phyloP scores from a whole-genome alignment of 352 stramenopile genomes.

The Globisporangium carolinianum region DNA sequence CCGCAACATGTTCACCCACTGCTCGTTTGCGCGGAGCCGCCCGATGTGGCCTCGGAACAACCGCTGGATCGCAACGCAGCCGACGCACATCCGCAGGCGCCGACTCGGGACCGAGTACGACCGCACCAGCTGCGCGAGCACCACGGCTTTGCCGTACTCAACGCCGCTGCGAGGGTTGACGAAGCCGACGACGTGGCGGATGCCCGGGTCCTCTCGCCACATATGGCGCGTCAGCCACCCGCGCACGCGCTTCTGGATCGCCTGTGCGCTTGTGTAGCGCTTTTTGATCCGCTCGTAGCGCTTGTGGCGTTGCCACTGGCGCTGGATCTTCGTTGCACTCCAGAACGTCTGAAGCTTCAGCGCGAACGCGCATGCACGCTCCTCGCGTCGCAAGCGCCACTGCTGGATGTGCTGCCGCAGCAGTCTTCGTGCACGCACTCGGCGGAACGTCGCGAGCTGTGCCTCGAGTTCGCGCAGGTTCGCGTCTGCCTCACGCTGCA shows the following conservation, averaged over 20 bases:
- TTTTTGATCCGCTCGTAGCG: conserved; percentile 35
- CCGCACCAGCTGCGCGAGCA: conserved; percentile 26
- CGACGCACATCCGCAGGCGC: conserved; percentile 31
- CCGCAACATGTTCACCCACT: conserved; percentile 62
- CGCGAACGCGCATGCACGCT: conserved; percentile 18
- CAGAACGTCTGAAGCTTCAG: conserved; percentile 39
- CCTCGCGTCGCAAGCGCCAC: conserved; percentile 31
- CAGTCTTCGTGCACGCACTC: conserved; percentile 39
- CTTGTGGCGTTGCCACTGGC: conserved; percentile 44
- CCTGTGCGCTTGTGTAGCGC: conserved; percentile 37
- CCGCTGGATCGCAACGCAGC: conserved; percentile 36
- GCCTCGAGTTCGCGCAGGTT: conserved; percentile 41
- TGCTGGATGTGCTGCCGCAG: conserved; percentile 34
- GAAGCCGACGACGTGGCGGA: conserved; percentile 32
- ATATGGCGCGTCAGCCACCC: conserved; percentile 60
- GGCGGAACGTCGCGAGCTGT: conserved; percentile 36
- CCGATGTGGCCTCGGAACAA: conserved; percentile 41
- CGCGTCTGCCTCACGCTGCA: conserved; percentile 35
- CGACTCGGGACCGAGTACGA: conserved; percentile 55
- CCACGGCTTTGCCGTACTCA: conserved; percentile 37
- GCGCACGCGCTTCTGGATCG: conserved; percentile 50
- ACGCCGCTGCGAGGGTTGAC: conserved; percentile 33
- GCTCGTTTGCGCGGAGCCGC: conserved; percentile 49
- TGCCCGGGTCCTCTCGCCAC: conserved; percentile 52
- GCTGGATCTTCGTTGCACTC: conserved; percentile 52